Evolutionary conservation across 1,284 basidiomycete genomes (phyloP).

Genomic region (Xerocomus alliaceus): DNA sequence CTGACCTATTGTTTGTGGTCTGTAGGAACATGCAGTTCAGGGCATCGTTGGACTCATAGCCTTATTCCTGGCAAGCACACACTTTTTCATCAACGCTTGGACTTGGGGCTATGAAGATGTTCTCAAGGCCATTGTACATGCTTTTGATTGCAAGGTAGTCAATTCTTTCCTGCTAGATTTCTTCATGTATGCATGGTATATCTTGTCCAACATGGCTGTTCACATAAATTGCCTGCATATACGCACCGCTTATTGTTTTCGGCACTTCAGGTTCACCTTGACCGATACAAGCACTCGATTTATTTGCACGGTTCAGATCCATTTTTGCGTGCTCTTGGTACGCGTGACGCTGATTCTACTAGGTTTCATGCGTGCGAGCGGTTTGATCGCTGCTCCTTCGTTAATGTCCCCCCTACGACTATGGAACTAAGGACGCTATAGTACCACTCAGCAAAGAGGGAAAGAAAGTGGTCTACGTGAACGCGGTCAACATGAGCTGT

Average conservation of each 20-base stretch:
- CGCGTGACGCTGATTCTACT: constrained; percentile 62
- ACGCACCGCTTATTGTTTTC: constrained; percentile 18
- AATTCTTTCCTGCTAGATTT: not conserved
- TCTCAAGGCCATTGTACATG: constrained; percentile 72
- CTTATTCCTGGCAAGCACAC: constrained; percentile 66
- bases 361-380: constrained; percentile 94
- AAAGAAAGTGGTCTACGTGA: constrained; percentile 75
- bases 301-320: constrained; percentile 69
- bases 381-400: constrained; percentile 72
- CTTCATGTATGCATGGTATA: not conserved
- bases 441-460: constrained; percentile 48
- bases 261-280: constrained; percentile 78
- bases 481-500: constrained; percentile 71
- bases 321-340: constrained; percentile 69
- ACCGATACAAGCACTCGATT: constrained; percentile 82
- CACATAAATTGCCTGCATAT: constrained; percentile 6
- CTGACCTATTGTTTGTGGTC: not conserved
- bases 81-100: constrained; percentile 92
- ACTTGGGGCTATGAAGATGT: constrained; percentile 93
- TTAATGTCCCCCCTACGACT: constrained; percentile 51
- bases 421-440: constrained; percentile 3
- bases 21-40: constrained; percentile 67
- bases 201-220: not conserved
- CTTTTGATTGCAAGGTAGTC: constrained; percentile 67
- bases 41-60: constrained; percentile 75